Percentiles rank a stretch among this genome's conserved stretches.
These are phyloP conservation scores for Fusarium citri DNA, from an alignment of 2,329 filamentous ascomycete species.

Conservation along the genomic window DNA sequence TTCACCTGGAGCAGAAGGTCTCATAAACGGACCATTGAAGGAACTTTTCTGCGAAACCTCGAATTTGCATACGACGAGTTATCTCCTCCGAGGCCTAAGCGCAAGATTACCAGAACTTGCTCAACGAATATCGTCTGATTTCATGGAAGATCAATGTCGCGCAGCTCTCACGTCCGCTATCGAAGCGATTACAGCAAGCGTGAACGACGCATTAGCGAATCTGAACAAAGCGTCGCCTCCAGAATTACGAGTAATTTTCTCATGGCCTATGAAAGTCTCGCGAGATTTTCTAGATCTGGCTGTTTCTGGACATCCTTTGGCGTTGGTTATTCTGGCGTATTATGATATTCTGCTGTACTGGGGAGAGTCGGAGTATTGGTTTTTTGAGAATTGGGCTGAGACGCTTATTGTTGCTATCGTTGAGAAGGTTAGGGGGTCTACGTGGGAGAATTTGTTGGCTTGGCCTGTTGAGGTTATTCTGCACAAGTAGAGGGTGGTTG, in stretches of 20 bases:
- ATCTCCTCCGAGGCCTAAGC: background rate
- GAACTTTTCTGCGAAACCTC: slow-evolving; percentile 3
- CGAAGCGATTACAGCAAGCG: background rate
- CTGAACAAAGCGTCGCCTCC: slow-evolving; percentile 7
- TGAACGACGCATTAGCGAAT: background rate
- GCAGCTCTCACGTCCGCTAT: background rate
- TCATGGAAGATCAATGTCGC: slow-evolving; percentile 1
- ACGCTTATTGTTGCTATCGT: slow-evolving; percentile 26
- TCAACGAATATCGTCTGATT: slow-evolving; percentile 5
- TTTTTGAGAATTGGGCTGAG: slow-evolving; percentile 30
- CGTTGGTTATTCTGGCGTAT: slow-evolving; percentile 27
- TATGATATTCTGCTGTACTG: slow-evolving; percentile 25
- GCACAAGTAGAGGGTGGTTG: background rate
- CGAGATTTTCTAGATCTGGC: slow-evolving; percentile 28
- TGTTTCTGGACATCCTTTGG: slow-evolving; percentile 8
- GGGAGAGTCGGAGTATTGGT: slow-evolving; percentile 32
- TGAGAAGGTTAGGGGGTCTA: slow-evolving; percentile 28
- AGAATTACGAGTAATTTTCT: slow-evolving; percentile 24
- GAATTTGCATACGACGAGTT: background rate
- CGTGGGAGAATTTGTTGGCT: slow-evolving; percentile 27
- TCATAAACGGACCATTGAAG: background rate
- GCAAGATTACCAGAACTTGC: slow-evolving; percentile 17
- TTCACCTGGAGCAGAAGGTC: slow-evolving; percentile 11
- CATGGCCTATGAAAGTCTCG: slow-evolving; percentile 26
- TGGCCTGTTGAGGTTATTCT: slow-evolving; percentile 26